Evolutionary conservation across 2,329 filamentous ascomycete species (phyloP), one percentile per base, ranked within the genome.

Genomic region (Monosporascus sp.): DNA sequence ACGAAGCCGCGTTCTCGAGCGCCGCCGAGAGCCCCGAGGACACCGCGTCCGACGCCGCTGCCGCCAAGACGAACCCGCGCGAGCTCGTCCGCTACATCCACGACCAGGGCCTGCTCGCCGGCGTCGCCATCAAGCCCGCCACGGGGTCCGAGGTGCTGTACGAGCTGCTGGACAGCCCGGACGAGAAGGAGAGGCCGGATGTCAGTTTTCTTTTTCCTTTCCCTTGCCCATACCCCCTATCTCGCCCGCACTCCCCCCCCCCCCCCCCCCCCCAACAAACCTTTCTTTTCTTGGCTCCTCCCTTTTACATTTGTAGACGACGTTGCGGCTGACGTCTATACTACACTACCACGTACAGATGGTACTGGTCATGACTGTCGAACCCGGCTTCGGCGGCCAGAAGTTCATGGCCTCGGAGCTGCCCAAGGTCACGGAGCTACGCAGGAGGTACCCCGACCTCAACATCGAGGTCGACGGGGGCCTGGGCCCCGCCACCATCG

Each of bases 401-500:
- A 97, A 96, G 68, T 99, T 99, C 79, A 97, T 97, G 91, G 86
- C 91, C 14, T 90, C 89, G 7, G 91, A 96, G 75, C 83, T 99
- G 61, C 91, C 93, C 68, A 99, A 99, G 76, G 94, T 99, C 24
- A 75, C 87, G 60, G 91, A 87, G 40, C 78, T 99, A 62, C 85
- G 94, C 55, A 76, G 86, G 68, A 85, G 83, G 65, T 99, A 97
- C 70, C 93, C 94, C 2, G 82, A 96, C 6, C 76, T 99, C 57
- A 94, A 97, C 74, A 99, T 99, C 65, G 94, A 99, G 74, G 93
- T 99, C 41, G 94, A 99, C 70, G 94, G 94, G 51, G 94, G 94
- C 3, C 73, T 99, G 45, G 91, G 91, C 1, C 85, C 91, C 51
- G 84, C 85, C 60, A 99, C 94, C 0, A 94, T 99, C 62, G 92